phyloP scores from a whole-genome alignment of 345 rosid species.

The Limnanthes douglasii region DNA sequence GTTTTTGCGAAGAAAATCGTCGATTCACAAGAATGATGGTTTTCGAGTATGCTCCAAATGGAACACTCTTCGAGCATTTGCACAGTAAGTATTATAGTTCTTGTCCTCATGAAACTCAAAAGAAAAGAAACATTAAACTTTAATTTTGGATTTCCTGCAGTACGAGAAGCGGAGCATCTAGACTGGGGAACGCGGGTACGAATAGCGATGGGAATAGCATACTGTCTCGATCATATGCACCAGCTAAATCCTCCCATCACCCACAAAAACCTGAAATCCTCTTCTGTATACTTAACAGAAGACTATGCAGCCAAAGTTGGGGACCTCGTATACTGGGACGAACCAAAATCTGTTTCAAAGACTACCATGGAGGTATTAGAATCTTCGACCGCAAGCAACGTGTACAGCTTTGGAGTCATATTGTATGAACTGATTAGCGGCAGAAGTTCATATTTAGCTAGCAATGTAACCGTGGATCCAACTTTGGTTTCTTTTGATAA shows the following conservation, averaged over 20 bases:
- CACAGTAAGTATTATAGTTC: conserved; percentile 40
- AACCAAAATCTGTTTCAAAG: conserved; percentile 10
- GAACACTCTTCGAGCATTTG: conserved; percentile 88
- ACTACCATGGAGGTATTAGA: conserved; percentile 20
- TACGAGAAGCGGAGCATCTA: conserved; percentile 78
- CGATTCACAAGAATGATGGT: conserved; percentile 96
- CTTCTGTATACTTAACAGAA: conserved; percentile 57
- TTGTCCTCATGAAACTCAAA: background rate
- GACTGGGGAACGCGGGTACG: conserved; percentile 75
- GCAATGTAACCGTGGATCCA: conserved; percentile 42
- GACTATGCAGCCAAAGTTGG: conserved; percentile 70
- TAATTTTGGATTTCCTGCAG: conserved; percentile 22
- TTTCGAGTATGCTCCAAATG: conserved; percentile 92
- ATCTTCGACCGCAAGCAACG: conserved; percentile 19
- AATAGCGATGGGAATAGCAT: conserved; percentile 75
- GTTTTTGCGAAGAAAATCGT: conserved; percentile 78
- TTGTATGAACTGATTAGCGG: conserved; percentile 64
- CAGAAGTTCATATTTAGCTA: conserved; percentile 36
- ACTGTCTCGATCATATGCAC: conserved; percentile 90
- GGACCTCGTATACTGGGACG: conserved; percentile 49
- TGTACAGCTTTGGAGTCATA: conserved; percentile 57
- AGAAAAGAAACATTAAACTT: background rate
- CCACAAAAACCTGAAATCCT: conserved; percentile 44
- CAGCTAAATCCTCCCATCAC: conserved; percentile 50
- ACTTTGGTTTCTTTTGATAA: conserved; percentile 35